A percentile compares a stretch with the other conserved stretches of the same genome.
Evolutionary conservation across 2,329 filamentous ascomycete species (phyloP).

Genomic region (Xylaria sp.): DNA sequence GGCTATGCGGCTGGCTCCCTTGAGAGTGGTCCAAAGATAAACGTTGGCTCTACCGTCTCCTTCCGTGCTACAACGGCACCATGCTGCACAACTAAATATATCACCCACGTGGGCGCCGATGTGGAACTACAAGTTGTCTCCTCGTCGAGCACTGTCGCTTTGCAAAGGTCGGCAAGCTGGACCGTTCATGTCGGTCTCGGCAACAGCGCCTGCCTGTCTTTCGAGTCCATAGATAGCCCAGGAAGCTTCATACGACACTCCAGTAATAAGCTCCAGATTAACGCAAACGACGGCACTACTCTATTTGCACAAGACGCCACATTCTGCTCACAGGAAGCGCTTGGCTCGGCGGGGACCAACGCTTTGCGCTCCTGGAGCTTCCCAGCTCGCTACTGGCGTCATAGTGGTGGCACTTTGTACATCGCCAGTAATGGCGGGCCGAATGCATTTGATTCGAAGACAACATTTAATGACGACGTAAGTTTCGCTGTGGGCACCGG

Average conservation of each 20-base stretch:
- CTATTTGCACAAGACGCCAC: slow-evolving; percentile 1
- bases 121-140: not conserved
- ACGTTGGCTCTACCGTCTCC: not conserved
- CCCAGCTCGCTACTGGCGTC: slow-evolving; percentile 3
- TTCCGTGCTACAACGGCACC: slow-evolving; percentile 1
- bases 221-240: slow-evolving; percentile 2
- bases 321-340: not conserved
- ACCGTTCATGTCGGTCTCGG: slow-evolving; percentile 1
- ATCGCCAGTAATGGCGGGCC: slow-evolving; percentile 1
- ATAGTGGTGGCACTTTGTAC: not conserved
- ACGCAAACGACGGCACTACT: not conserved
- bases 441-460: not conserved
- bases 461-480: not conserved
- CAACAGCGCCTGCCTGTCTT: slow-evolving; percentile 2
- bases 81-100: slow-evolving; percentile 1
- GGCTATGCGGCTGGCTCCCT: slow-evolving; percentile 53
- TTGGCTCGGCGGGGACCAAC: not conserved
- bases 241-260: slow-evolving; percentile 9
- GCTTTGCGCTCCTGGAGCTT: not conserved
- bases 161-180: not conserved
- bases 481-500: not conserved
- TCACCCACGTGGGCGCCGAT: not conserved
- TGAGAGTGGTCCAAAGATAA: not conserved
- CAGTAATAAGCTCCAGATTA: not conserved
- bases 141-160: slow-evolving; percentile 1